Evolutionary conservation across 768 basidiomycete genomes (phyloP), one percentile per base, ranked within the genome.

Genomic region (Boletus fagicola): DNA sequence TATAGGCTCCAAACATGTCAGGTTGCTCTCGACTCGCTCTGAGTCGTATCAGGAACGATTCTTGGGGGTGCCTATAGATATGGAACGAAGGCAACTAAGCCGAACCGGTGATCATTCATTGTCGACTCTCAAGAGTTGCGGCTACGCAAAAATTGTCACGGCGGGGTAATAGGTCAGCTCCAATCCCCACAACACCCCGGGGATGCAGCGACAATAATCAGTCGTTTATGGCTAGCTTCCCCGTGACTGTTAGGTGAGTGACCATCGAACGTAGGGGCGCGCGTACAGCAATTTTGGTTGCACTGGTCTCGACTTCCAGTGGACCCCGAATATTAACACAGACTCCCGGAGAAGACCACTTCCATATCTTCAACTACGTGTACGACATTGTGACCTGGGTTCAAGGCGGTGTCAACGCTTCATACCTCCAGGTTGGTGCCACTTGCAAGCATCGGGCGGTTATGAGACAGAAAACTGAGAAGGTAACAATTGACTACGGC

Each of bases 51-150:
- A 52, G 63, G 8, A 56, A 66, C 13, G 58, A 64, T 51, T 20
- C 33, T 38, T 65, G 57, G 65, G 57, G 55, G 33, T 54, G 7
- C 35, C 35, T 67, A 48, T 67, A 58, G 49, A 43, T 10, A 12
- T 38, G 5, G 36, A 7, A 4, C 31, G 33, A 38, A 26, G 31
- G 4, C 5, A 4, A 43, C 42, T 42, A 6, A 6, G 4, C 5
- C 15, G 15, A 13, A 30, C 15, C 24, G 36, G 20, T 3, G 24
- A 12, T 15, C 18, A n/a, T 26, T 26, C 26, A 4, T 6, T 49
- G 18, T 28, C 20, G 15, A 30, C 7, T 51, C 20, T 8, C 12
- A 20, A 28, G 39, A 47, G 6, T 20, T 20, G 18, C 8, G 8
- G 5, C 36, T 28, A 38, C 11, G 6, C 24, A 49, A 24, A 35